Conservation (phyloP, 495 filamentous ascomycete species). For the Tuber melanosporum region DNA sequence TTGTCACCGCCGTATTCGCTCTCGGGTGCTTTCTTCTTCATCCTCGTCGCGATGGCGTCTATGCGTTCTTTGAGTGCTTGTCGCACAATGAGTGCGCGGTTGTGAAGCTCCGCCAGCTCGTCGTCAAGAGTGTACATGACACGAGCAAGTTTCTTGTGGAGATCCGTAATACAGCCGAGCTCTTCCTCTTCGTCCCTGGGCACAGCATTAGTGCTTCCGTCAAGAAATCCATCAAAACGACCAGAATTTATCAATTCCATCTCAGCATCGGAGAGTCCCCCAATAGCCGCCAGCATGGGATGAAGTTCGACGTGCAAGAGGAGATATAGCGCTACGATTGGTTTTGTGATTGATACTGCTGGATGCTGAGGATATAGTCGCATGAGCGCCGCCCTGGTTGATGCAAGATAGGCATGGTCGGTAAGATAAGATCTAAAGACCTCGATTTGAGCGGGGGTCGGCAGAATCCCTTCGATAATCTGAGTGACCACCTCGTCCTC, state of each 20-base stretch:
- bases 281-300: conserved; percentile 77
- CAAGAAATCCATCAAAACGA: conserved; percentile 90
- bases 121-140: conserved; percentile 94
- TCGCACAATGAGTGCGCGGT: conserved; percentile 74
- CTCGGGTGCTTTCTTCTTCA: conserved; percentile 42
- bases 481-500: conserved; percentile 40
- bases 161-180: conserved; percentile 77
- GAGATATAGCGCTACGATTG: conserved; percentile 69
- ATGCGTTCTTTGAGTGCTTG: conserved; percentile 64
- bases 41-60: conserved; percentile 58
- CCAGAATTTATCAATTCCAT: conserved; percentile 96
- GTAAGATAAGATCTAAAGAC: conserved; percentile 33
- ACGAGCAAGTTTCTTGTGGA: conserved; percentile 86
- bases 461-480: conserved; percentile 40
- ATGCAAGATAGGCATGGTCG: conserved; percentile 21
- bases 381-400: conserved; percentile 28
- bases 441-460: conserved; percentile 29
- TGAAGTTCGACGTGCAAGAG: conserved; percentile 76
- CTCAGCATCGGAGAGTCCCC: conserved; percentile 75
- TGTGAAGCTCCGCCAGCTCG: conserved; percentile 87
- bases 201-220: conserved; percentile 52
- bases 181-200: conserved; percentile 91
- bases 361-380: conserved; percentile 39
- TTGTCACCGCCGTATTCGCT: conserved; percentile 19
- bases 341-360: conserved; percentile 33